These are phyloP conservation scores for Phytopythium helicoides DNA, from an alignment of 352 stramenopile genomes.

Conservation along the genomic window DNA sequence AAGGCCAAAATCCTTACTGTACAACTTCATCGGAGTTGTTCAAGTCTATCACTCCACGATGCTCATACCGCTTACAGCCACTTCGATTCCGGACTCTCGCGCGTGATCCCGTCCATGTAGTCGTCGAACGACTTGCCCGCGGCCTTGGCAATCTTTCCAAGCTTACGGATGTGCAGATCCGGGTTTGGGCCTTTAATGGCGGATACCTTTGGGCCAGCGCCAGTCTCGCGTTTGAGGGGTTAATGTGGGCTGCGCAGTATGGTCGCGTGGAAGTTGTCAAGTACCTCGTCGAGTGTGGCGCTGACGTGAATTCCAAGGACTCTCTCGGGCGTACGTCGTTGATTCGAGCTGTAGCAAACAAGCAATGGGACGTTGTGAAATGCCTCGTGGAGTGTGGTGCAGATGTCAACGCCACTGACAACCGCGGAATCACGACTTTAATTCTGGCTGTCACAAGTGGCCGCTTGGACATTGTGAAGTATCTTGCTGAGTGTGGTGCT, in stretches of 20 bases:
- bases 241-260: too few relatives aligned
- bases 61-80: slow-evolving; percentile 41
- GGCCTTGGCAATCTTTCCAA: slow-evolving; percentile 55
- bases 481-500: background rate
- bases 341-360: too few relatives aligned
- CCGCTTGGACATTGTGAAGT: background rate
- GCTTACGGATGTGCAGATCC: slow-evolving; percentile 71
- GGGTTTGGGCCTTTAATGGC: too few relatives aligned
- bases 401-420: too few relatives aligned
- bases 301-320: too few relatives aligned
- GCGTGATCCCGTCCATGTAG: slow-evolving; percentile 53
- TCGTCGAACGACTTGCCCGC: slow-evolving; percentile 64
- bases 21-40: slow-evolving; percentile 19
- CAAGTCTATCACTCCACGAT: slow-evolving; percentile 16
- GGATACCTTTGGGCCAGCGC: too few relatives aligned
- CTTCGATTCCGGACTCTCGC: slow-evolving; percentile 68
- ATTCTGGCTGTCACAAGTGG: background rate
- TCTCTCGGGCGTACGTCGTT: too few relatives aligned
- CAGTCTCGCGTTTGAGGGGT: background rate
- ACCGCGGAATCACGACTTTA: background rate
- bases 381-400: too few relatives aligned
- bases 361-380: too few relatives aligned
- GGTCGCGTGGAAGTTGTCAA: too few relatives aligned
- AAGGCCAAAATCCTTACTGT: slow-evolving; percentile 9
- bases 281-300: too few relatives aligned